phyloP scores from a whole-genome alignment of 73 alveolate genomes.

The Paramecium pentaurelia region DNA sequence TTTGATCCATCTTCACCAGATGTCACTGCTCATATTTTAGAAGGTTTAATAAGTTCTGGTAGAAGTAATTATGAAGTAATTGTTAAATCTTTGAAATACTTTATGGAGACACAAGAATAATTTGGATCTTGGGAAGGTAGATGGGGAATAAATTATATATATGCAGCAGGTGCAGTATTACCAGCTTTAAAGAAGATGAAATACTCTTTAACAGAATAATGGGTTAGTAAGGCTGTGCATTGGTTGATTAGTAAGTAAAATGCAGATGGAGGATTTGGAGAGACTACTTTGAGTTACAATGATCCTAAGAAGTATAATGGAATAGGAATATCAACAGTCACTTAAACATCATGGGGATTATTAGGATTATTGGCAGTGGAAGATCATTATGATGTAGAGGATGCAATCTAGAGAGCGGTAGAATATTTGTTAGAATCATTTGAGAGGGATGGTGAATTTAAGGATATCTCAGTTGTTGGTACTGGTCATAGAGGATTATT shows the following conservation, averaged over 20 bases:
- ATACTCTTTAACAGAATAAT: not conserved
- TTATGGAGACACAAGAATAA: slow-evolving; percentile 24
- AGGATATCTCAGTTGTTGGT: slow-evolving; percentile 51
- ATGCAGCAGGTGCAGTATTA: slow-evolving; percentile 59
- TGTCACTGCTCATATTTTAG: slow-evolving; percentile 61
- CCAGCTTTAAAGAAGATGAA: slow-evolving; percentile 48
- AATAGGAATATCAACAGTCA: slow-evolving; percentile 49
- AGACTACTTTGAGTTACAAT: slow-evolving; percentile 37
- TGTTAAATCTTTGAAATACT: slow-evolving; percentile 11
- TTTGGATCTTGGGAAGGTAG: slow-evolving; percentile 64
- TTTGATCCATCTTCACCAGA: slow-evolving; percentile 64
- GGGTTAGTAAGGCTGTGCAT: slow-evolving; percentile 27
- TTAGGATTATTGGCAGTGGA: slow-evolving; percentile 48
- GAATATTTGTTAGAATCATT: not conserved
- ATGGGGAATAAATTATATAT: slow-evolving; percentile 59
- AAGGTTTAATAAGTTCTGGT: slow-evolving; percentile 44
- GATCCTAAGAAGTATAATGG: slow-evolving; percentile 59
- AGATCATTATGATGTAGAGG: slow-evolving; percentile 12
- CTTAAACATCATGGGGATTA: slow-evolving; percentile 56
- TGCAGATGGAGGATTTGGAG: slow-evolving; percentile 62
- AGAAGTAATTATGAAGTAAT: not conserved
- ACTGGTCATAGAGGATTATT: slow-evolving; percentile 62
- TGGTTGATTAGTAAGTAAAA: slow-evolving; percentile 35
- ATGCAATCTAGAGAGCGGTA: slow-evolving; percentile 30
- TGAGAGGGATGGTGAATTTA: slow-evolving; percentile 45